phyloP scores from a whole-genome alignment of 495 filamentous ascomycete species.

The Penicillium cinerascens region DNA sequence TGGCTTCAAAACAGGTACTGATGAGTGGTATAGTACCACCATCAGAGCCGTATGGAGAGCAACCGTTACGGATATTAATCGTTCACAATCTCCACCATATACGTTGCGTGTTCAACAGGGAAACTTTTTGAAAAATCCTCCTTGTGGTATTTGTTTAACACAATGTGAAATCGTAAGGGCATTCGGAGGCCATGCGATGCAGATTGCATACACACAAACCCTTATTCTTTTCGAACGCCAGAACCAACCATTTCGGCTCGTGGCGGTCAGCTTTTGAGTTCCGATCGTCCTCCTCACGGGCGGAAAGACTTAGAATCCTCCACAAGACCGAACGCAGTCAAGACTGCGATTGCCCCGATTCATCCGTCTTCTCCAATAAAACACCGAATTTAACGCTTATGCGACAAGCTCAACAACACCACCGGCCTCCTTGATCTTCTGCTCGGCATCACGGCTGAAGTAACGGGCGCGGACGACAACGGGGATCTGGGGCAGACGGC shows the following conservation, averaged over 20 bases:
- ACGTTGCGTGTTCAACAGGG: background rate
- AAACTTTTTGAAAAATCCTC: slow-evolving; percentile 30
- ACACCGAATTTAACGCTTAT: slow-evolving; percentile 51
- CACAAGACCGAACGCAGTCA: slow-evolving; percentile 35
- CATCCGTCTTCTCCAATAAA: slow-evolving; percentile 32
- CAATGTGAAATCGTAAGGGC: slow-evolving; percentile 44
- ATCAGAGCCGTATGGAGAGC: background rate
- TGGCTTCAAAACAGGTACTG: background rate
- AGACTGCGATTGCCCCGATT: slow-evolving; percentile 34
- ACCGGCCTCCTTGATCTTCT: slow-evolving; percentile 92
- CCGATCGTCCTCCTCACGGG: slow-evolving; percentile 24
- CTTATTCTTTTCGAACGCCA: slow-evolving; percentile 36
- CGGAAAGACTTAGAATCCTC: slow-evolving; percentile 28
- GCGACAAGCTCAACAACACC: slow-evolving; percentile 89
- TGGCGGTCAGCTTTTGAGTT: slow-evolving; percentile 31
- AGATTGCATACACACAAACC: slow-evolving; percentile 42
- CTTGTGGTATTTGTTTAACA: slow-evolving; percentile 44
- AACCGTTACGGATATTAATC: background rate
- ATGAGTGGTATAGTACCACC: background rate
- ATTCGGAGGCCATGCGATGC: slow-evolving; percentile 43
- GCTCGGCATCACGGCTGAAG: slow-evolving; percentile 83
- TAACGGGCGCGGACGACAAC: slow-evolving; percentile 85
- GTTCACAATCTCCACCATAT: background rate
- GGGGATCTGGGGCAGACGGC: slow-evolving; percentile 78
- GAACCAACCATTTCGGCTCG: slow-evolving; percentile 16